phyloP scores from a whole-genome alignment of 352 stramenopile species.

The Hyaloperonospora arabidopsidis region DNA sequence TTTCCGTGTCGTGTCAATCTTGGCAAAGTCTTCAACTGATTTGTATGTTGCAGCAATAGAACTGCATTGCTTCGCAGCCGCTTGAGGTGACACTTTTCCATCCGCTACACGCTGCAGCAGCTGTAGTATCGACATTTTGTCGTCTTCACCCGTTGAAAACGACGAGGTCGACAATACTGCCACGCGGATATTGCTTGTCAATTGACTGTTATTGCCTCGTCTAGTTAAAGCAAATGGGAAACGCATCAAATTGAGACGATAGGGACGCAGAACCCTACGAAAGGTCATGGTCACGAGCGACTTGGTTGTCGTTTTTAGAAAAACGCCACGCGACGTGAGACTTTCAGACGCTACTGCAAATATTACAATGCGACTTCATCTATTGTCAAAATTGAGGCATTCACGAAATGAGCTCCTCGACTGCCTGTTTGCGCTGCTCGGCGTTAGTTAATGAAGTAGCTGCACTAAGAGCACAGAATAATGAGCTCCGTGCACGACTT shows the following conservation, averaged over 20 bases:
- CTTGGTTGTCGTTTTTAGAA: too few species aligned
- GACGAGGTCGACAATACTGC: constrained; percentile 16
- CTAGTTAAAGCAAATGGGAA: constrained; percentile 2
- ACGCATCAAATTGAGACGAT: constrained; percentile 7
- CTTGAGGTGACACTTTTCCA: constrained; percentile 34
- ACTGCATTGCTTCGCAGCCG: constrained; percentile 23
- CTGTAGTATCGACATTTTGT: constrained; percentile 32
- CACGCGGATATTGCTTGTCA: not conserved
- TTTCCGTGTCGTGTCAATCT: constrained; percentile 86
- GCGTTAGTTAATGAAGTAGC: constrained; percentile 21
- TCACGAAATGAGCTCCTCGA: constrained; percentile 2
- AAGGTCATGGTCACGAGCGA: too few species aligned
- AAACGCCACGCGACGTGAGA: too few species aligned
- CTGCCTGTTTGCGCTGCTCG: constrained; percentile 25
- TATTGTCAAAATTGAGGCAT: constrained; percentile 14
- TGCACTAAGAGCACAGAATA: constrained; percentile 24
- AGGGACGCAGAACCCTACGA: constrained; percentile 5
- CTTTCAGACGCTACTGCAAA: too few species aligned
- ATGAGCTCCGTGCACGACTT: constrained; percentile 18
- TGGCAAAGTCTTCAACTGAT: constrained; percentile 46
- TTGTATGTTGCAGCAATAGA: constrained; percentile 34
- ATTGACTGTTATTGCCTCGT: not conserved
- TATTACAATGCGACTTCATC: not conserved
- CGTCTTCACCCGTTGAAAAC: constrained; percentile 5
- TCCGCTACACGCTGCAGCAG: constrained; percentile 52